Evolutionary conservation across 257 asterid species (phyloP).

Genomic region (Rehmannia glutinosa): DNA sequence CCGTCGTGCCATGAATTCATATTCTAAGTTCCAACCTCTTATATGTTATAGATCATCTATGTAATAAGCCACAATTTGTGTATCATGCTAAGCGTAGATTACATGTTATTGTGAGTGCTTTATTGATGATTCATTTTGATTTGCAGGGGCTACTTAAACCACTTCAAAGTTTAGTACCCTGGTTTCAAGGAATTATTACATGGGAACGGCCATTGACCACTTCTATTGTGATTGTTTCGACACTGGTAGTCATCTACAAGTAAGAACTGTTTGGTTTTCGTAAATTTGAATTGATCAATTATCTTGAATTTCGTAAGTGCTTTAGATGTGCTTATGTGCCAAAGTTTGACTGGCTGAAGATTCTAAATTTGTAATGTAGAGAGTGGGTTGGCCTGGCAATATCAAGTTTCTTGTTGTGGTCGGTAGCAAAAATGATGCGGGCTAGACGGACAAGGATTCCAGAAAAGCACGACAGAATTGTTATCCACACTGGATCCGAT

Average conservation of each 20-base stretch:
- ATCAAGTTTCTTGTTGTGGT: constrained; percentile 47
- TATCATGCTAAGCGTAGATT: neutral
- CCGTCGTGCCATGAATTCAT: too few relatives aligned
- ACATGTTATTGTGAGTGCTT: neutral
- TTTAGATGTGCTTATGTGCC: neutral
- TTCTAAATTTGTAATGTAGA: constrained; percentile 25
- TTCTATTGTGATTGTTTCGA: constrained; percentile 21
- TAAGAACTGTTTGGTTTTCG: constrained; percentile 27
- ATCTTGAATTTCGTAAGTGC: neutral
- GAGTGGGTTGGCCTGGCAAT: constrained; percentile 74
- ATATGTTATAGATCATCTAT: too few relatives aligned
- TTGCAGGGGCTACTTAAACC: constrained; percentile 63
- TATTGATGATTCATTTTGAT: neutral
- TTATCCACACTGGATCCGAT: constrained; percentile 53
- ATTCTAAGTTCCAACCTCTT: too few relatives aligned
- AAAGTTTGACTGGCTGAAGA: neutral
- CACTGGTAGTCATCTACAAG: constrained; percentile 57
- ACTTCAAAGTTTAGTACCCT: constrained; percentile 27
- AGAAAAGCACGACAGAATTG: constrained; percentile 42
- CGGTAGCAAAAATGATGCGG: constrained; percentile 41
- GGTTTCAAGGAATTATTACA: constrained; percentile 30
- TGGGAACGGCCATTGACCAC: constrained; percentile 69
- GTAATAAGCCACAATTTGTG: too few relatives aligned
- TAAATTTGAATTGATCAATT: neutral
- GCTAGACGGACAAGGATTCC: constrained; percentile 28